Evolutionary conservation across 805 yeast genomes (phyloP), one percentile per base, ranked within the genome.

Genomic region (Yamadazyma insecticola): DNA sequence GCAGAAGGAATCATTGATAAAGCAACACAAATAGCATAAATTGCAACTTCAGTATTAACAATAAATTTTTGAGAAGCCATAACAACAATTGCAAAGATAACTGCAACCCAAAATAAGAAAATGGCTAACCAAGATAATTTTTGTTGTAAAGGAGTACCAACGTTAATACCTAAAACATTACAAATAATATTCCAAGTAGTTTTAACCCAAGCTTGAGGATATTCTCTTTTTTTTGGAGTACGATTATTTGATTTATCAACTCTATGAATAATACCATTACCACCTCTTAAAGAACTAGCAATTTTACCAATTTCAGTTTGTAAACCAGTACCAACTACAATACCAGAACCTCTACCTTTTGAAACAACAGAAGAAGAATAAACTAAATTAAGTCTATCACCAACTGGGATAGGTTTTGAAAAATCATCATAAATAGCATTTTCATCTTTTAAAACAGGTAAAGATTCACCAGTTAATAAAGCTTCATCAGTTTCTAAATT

Each of bases 111-210:
- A 40, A 71, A 71, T 35, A 70, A 63, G 32, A 69, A 59, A 21
- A 72, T 72, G 4, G 76, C 77, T 48, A 60, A 38, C 75, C 73
- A 47, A 41, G 70, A 48, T 53, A 74, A 36, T 47, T 63, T 41
- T 61, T 74, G 44, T 52, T 54, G 74, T 49, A 55, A 66, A 38
- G 53, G 69, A 41, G 76, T 72, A 47, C 66, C 66, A 12, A 67
- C 72, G 14, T 58, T 62, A 14, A 66, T 55, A 33, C 76, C 73
- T 32, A 71, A 65, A 23, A 68, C 53, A 33, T 70, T 66, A 39
- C 65, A 59, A 36, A 66, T 50, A 24, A 69, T 52, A 28, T 73
- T 70, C 27, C 57, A 50, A 22, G 54, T 29, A 17, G 72, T 69
- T 28, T 67, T 67, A 26, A 55, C 50, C 29, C 40, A 37, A 8